phyloP scores from a whole-genome alignment of 2,329 filamentous ascomycete genomes.

The Fulvia fulva region DNA sequence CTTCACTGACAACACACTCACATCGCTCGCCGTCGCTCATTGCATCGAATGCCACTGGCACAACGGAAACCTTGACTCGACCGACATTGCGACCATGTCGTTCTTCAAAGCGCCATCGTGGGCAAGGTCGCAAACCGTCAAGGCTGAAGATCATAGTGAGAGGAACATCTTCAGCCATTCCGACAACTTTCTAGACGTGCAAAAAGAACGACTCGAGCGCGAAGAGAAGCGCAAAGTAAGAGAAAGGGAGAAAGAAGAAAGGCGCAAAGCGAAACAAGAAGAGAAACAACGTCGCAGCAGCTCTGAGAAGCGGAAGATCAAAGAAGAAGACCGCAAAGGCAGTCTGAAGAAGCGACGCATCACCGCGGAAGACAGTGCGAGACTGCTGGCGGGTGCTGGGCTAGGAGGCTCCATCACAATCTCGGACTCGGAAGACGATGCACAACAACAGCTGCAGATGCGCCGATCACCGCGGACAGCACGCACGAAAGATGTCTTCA shows the following conservation, averaged over 20 bases:
- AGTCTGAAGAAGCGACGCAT: constrained; percentile 29
- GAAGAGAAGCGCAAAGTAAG: constrained; percentile 35
- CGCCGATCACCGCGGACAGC: constrained; percentile 13
- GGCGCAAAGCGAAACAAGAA: constrained; percentile 30
- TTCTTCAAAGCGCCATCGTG: constrained; percentile 32
- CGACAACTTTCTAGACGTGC: constrained; percentile 35
- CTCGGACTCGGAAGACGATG: constrained; percentile 14
- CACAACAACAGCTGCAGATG: constrained; percentile 6
- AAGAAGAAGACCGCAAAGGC: constrained; percentile 14
- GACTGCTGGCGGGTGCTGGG: constrained; percentile 20
- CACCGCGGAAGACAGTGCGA: constrained; percentile 23
- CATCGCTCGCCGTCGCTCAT: neutral
- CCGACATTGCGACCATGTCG: constrained; percentile 20
- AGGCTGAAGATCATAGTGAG: constrained; percentile 13
- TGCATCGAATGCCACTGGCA: neutral
- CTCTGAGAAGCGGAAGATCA: constrained; percentile 26
- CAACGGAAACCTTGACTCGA: neutral
- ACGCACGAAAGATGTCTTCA: constrained; percentile 14
- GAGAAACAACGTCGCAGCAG: constrained; percentile 30
- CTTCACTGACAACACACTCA: neutral
- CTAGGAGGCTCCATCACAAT: constrained; percentile 10
- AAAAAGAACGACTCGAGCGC: constrained; percentile 15
- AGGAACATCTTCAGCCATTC: constrained; percentile 45
- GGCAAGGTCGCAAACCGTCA: constrained; percentile 18
- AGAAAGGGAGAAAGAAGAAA: constrained; percentile 29